phyloP scores from a whole-genome alignment of 2,329 filamentous ascomycete species.

The Scopulariopsis brevicaulis region DNA sequence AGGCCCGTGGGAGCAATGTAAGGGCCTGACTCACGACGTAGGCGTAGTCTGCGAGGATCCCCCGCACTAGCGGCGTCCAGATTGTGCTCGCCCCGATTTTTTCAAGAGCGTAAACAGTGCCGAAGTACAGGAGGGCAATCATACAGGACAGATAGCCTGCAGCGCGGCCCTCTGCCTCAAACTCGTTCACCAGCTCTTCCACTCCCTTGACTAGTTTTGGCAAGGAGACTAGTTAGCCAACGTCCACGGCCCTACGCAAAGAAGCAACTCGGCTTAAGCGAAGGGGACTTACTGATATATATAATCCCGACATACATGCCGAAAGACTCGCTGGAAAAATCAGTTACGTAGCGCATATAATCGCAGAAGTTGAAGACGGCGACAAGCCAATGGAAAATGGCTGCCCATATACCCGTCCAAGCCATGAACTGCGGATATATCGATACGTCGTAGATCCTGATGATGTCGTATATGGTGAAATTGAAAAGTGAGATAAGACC shows the following conservation, averaged over 20 bases:
- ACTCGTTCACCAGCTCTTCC: constrained; percentile 40
- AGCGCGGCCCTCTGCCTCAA: constrained; percentile 19
- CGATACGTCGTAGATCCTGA: constrained; percentile 31
- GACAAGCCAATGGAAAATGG: constrained; percentile 44
- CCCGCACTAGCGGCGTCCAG: constrained; percentile 29
- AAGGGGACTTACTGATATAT: constrained; percentile 29
- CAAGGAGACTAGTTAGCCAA: not conserved
- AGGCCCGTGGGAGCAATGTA: no score
- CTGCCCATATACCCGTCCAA: constrained; percentile 45
- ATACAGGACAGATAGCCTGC: constrained; percentile 31
- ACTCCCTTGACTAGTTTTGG: constrained; percentile 36
- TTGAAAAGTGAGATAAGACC: constrained; percentile 44
- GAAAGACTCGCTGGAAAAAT: constrained; percentile 41
- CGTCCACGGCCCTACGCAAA: not conserved
- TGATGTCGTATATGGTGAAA: constrained; percentile 48
- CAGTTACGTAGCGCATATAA: constrained; percentile 47
- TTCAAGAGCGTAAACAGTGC: constrained; percentile 36
- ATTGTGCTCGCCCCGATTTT: constrained; percentile 31
- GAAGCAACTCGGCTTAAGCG: no score
- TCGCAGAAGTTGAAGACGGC: constrained; percentile 40
- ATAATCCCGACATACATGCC: constrained; percentile 45
- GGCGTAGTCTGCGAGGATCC: constrained; percentile 38
- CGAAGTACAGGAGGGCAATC: constrained; percentile 26
- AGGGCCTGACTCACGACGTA: constrained; percentile 24
- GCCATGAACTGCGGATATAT: constrained; percentile 42